Base-by-base conservation (phyloP, 129 eudicot species). In the Mikania micrantha region DNA sequence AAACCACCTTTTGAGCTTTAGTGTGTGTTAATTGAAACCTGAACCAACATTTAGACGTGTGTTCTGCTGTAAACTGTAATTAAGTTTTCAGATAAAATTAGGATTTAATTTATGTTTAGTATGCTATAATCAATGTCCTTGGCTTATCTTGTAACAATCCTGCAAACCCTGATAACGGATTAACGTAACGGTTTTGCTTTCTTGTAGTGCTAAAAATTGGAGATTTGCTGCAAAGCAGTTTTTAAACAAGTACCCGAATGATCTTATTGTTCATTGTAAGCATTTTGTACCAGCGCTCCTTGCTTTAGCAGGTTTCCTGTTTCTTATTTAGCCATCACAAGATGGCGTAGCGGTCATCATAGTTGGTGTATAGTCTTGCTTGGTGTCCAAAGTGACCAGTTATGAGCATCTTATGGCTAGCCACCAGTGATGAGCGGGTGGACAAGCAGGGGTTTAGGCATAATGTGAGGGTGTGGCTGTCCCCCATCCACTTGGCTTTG, bases 191-290 rank as follows among this genome's bases (percentile, higher is more conserved):
- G 15, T 13, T 31, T n/a, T 53, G n/a, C 20, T 11, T 68, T 12
- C 61, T 16, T 76, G 76, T 83, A 90, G 96, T 77, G 88, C 95
- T 67, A 65, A 82, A 25, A 39, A 90, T 69, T 86, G 96, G 95
- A 90, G 86, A 50, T 90, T 36, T 80, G 86, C 86, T 35, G 90
- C 95, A 12, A 84, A 84, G 75, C 90, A 90, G 20, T 84, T 90
- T 65, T 48, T 86, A 61, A 90, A 90, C 85, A 80, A 76, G 64
- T 82, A 86, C 72, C 96, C 95, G 0, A 57, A 74, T 1, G 88
- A 90, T 72, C 83, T 86, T 63, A 64, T 86, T 47, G 96, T 90
- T 44, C 95, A 90, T 63, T 84, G 95, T 90, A 73, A 85, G 93
- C 31, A 65, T 35, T 60, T 16, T n/a, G 29, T 57, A 57, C 48